A percentile compares a stretch with the other conserved stretches of the same genome.
Conservation (phyloP, 2,329 filamentous ascomycete species). For the Aspergillus sp. region DNA sequence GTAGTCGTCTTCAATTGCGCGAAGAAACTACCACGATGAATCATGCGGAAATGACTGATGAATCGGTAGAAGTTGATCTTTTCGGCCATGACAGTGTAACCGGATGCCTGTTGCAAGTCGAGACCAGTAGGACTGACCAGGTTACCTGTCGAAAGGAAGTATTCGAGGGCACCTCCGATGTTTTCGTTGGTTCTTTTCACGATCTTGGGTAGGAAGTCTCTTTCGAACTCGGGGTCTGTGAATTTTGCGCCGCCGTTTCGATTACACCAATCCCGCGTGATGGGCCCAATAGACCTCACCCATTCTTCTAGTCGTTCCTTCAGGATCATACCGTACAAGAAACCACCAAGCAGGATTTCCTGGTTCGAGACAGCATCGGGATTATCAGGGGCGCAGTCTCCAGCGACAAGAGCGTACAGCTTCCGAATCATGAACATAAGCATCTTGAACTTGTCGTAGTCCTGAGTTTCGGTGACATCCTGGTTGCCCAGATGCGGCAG, state of each 20-base stretch:
- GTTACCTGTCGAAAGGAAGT: slow-evolving; percentile 95
- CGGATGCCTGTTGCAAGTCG: slow-evolving; percentile 88
- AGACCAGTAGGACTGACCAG: slow-evolving; percentile 83
- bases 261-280: slow-evolving; percentile 50
- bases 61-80: slow-evolving; percentile 99
- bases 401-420: slow-evolving; percentile 84
- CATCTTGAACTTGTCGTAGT: slow-evolving; percentile 89
- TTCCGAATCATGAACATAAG: slow-evolving; percentile 95
- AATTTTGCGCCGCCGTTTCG: slow-evolving; percentile 54
- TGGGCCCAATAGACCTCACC: slow-evolving; percentile 56
- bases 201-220: slow-evolving; percentile 71
- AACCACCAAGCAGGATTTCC: slow-evolving; percentile 86
- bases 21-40: slow-evolving; percentile 98
- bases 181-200: slow-evolving; percentile 81
- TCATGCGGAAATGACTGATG: slow-evolving; percentile 98
- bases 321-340: slow-evolving; percentile 88
- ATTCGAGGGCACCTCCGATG: slow-evolving; percentile 78
- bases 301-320: slow-evolving; percentile 94
- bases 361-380: slow-evolving; percentile 96
- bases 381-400: slow-evolving; percentile 89
- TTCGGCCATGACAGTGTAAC: slow-evolving; percentile 93
- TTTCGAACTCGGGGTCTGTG: slow-evolving; percentile 66
- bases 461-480: slow-evolving; percentile 74
- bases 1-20: slow-evolving; percentile 95
- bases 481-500: slow-evolving; percentile 84